Evolutionary conservation across 2,329 filamentous ascomycete genomes (phyloP).

Genomic region (Escovopsis weberi): DNA sequence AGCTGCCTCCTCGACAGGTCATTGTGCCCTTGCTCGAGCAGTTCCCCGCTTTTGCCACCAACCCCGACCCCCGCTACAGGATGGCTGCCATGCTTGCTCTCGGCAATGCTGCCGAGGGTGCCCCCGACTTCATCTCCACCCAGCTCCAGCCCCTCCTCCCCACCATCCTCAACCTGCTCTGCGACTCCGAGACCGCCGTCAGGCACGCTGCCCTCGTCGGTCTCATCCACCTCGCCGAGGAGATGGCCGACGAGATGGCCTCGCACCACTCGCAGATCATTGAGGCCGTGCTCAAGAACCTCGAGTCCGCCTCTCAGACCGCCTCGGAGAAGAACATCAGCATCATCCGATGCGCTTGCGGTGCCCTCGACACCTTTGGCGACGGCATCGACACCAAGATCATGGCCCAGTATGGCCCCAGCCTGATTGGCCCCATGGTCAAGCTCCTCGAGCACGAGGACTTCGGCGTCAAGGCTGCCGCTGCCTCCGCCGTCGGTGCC

Average conservation of each 20-base stretch:
- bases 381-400: constrained; percentile 68
- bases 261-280: constrained; percentile 77
- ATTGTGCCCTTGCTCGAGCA: constrained; percentile 83
- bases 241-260: constrained; percentile 79
- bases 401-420: constrained; percentile 67
- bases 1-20: constrained; percentile 83
- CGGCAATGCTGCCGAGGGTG: constrained; percentile 89
- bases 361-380: constrained; percentile 80
- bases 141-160: constrained; percentile 81
- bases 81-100: constrained; percentile 85
- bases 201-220: constrained; percentile 77
- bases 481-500: constrained; percentile 78
- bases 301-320: constrained; percentile 62
- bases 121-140: constrained; percentile 91
- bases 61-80: constrained; percentile 60
- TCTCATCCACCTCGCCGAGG: constrained; percentile 80
- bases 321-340: constrained; percentile 59
- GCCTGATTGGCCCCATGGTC: constrained; percentile 74
- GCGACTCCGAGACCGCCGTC: constrained; percentile 72
- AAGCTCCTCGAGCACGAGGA: constrained; percentile 73
- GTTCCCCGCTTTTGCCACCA: constrained; percentile 67
- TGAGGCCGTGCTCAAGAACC: constrained; percentile 72
- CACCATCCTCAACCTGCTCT: constrained; percentile 65
- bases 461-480: constrained; percentile 76
- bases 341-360: constrained; percentile 81